Evolutionary conservation across 2,329 filamentous ascomycete genomes (phyloP).

Genomic region (Boeremia lycopersici): DNA sequence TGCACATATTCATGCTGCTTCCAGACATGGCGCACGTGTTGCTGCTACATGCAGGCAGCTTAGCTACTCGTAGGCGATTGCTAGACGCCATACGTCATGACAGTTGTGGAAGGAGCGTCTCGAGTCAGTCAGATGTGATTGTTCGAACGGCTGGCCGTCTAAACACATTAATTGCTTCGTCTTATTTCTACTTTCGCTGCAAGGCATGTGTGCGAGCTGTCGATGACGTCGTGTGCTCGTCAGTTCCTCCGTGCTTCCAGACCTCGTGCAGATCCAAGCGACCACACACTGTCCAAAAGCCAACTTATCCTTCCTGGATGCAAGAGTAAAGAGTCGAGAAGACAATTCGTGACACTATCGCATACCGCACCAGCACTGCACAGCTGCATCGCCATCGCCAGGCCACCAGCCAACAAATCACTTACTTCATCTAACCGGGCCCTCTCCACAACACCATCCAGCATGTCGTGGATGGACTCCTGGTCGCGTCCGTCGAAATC

Average conservation of each 20-base stretch:
- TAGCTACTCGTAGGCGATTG: too few species aligned
- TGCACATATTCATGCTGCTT: not conserved
- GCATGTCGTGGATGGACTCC: constrained; percentile 58
- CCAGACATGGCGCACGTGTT: constrained; percentile 8
- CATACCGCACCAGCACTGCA: not conserved
- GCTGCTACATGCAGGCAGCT: constrained; percentile 1
- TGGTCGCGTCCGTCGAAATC: constrained; percentile 53
- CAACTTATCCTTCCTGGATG: not conserved
- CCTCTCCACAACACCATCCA: constrained; percentile 17
- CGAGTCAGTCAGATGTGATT: too few species aligned
- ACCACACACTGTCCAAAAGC: constrained; percentile 13
- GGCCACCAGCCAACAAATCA: not conserved
- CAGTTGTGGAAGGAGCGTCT: not conserved
- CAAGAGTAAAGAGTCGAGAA: not conserved
- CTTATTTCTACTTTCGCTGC: not conserved
- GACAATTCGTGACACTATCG: not conserved
- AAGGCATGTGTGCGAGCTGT: constrained; percentile 1
- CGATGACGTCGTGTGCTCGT: constrained; percentile 36
- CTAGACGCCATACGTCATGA: constrained; percentile 25
- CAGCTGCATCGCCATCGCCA: not conserved
- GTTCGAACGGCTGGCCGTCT: too few species aligned
- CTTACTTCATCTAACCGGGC: not conserved
- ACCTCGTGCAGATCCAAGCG: constrained; percentile 9
- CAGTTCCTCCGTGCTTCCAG: constrained; percentile 5
- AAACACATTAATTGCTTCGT: not conserved